Percentiles rank a stretch among this genome's conserved stretches.
Evolutionary conservation across 345 rosid species (phyloP).

Genomic region (Carallia pectinifolia): DNA sequence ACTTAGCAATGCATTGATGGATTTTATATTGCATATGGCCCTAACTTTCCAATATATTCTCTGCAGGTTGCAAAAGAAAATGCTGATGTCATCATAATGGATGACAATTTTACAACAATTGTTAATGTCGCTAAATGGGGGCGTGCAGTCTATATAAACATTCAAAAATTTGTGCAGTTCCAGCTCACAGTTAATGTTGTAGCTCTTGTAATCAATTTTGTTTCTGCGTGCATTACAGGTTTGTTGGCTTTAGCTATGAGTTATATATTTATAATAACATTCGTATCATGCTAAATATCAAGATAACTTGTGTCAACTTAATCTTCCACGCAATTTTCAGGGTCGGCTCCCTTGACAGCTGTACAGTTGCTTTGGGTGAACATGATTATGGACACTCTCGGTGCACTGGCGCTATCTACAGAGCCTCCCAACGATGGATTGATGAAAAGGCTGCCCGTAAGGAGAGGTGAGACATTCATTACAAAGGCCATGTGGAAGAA

Average conservation of each 20-base stretch:
- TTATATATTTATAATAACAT: neutral
- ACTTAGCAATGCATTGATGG: neutral
- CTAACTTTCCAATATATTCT: slow-evolving; percentile 4
- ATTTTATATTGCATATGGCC: neutral
- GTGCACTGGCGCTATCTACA: slow-evolving; percentile 37
- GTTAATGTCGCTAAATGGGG: slow-evolving; percentile 91
- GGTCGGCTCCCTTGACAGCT: slow-evolving; percentile 35
- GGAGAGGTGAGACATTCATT: slow-evolving; percentile 55
- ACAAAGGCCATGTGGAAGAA: slow-evolving; percentile 92
- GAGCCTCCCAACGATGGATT: slow-evolving; percentile 33
- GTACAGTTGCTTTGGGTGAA: slow-evolving; percentile 45
- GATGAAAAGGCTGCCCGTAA: slow-evolving; percentile 27
- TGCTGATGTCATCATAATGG: slow-evolving; percentile 92
- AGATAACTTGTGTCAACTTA: neutral
- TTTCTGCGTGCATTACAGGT: slow-evolving; percentile 91
- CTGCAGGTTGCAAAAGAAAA: slow-evolving; percentile 93
- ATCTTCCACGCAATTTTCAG: slow-evolving; percentile 15
- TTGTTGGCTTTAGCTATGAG: slow-evolving; percentile 7
- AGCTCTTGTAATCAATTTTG: slow-evolving; percentile 55
- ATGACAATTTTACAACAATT: slow-evolving; percentile 83
- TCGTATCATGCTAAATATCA: neutral
- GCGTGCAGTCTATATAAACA: slow-evolving; percentile 90
- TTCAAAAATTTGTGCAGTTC: slow-evolving; percentile 98
- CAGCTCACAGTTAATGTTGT: slow-evolving; percentile 93
- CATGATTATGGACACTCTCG: slow-evolving; percentile 40